phyloP scores from a whole-genome alignment of 345 rosid genomes.

The Eucalyptus curtisii region DNA sequence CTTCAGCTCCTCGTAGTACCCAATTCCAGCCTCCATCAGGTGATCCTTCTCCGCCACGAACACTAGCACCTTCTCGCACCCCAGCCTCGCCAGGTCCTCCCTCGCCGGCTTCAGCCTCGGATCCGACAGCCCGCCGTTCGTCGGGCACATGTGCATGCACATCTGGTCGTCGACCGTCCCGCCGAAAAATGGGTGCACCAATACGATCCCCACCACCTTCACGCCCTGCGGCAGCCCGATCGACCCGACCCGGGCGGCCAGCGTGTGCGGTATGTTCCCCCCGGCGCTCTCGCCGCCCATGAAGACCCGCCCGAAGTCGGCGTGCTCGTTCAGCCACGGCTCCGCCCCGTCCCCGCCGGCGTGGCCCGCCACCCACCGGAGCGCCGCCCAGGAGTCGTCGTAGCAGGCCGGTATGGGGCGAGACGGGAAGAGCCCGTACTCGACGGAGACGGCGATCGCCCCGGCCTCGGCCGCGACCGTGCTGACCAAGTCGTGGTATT shows the following conservation, averaged over 20 bases:
- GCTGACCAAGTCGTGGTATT: not conserved
- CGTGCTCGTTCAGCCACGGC: constrained; percentile 12
- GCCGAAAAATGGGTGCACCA: constrained; percentile 27
- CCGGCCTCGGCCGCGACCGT: not conserved
- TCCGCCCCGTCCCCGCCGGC: constrained; percentile 6
- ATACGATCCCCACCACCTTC: not conserved
- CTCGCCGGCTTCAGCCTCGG: constrained; percentile 19
- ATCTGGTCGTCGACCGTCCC: constrained; percentile 4
- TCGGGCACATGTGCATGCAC: constrained; percentile 8
- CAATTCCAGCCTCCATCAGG: not conserved
- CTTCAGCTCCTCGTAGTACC: constrained; percentile 2
- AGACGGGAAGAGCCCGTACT: constrained; percentile 21
- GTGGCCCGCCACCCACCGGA: constrained; percentile 16
- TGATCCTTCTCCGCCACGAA: constrained; percentile 25
- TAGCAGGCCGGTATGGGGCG: constrained; percentile 23
- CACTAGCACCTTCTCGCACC: constrained; percentile 21
- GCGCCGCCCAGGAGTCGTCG: constrained; percentile 27
- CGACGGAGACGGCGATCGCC: constrained; percentile 11
- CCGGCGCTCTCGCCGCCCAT: constrained; percentile 29
- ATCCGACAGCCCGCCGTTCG: constrained; percentile 18
- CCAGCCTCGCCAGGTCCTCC: constrained; percentile 14
- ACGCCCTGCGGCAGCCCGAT: not conserved
- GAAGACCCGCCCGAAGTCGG: constrained; percentile 14
- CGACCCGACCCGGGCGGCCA: constrained; percentile 6
- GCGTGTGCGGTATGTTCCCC: constrained; percentile 22